Evolutionary conservation across 345 rosid genomes (phyloP), one percentile per base, ranked within the genome.

Genomic region (Rhizophora apiculata): DNA sequence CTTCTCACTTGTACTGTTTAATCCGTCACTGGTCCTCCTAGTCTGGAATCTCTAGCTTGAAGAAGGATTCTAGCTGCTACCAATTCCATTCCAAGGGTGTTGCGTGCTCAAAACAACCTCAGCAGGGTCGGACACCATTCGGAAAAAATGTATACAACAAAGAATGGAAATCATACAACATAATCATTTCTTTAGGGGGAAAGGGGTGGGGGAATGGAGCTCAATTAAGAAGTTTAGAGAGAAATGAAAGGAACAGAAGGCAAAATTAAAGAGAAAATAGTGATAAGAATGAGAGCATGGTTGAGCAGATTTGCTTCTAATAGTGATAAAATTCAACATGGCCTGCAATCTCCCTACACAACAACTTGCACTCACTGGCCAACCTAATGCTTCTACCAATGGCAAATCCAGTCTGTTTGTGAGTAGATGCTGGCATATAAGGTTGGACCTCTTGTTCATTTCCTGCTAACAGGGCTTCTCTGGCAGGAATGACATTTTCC

Each of bases 321-420:
- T 51, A 10, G 53, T 57, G 54, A 63, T 32, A 60, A 78, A 88
- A 92, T 74, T 92, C 96, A 7, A 87, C 87, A 64, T 85, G 96
- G 64, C 96, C 96, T 0, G 96, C 96, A 24, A 88, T 86, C 74
- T 95, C 97, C 81, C 89, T 84, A 64, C 97, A 88, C 52, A 86
- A 58, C 30, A 91, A 61, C 78, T 88, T 91, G 26, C 87, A 78
- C 52, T 82, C 87, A 2, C 71, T 72, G 13, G 99, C 97, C 70
- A 95, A 77, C 71, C 64, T 84, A 27, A 76, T 43, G 83, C 99
- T 95, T 82, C 81, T 86, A n/a, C 66, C 67, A 0, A 89, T 89
- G 4, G 78, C 84, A 22, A 91, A 87, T 36, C 89, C 89, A 0
- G 97, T 95, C 57, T 53, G 75, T 76, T 69, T 88, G 68, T 95